Evolutionary conservation across 495 filamentous ascomycete genomes (phyloP).

Genomic region (Neurospora tetraspora): DNA sequence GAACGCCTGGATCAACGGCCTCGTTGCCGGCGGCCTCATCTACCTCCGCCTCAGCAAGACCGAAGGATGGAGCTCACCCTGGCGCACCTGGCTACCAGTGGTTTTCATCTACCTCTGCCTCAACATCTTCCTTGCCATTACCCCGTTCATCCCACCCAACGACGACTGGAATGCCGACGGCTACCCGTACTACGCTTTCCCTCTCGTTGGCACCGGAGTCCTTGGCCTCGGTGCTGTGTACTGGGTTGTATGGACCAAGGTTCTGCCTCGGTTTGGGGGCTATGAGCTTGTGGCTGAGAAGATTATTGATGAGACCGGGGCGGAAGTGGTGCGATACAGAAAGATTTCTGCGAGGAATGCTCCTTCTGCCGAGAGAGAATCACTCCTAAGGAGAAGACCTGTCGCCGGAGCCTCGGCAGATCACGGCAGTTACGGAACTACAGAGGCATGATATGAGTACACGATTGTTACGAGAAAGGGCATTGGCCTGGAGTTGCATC

Average conservation of each 20-base stretch:
- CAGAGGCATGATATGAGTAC: not conserved
- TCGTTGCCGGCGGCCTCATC: conserved; percentile 40
- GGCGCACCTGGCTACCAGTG: conserved; percentile 34
- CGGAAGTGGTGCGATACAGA: conserved; percentile 33
- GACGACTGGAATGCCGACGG: conserved; percentile 39
- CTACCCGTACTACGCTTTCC: conserved; percentile 43
- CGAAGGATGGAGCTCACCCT: conserved; percentile 36
- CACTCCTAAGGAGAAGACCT: not conserved
- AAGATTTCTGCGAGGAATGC: not conserved
- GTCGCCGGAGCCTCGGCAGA: not conserved
- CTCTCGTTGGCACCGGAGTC: conserved; percentile 39
- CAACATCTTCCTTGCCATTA: conserved; percentile 40
- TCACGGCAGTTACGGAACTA: not conserved
- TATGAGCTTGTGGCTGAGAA: conserved; percentile 35
- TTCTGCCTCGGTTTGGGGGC: conserved; percentile 35
- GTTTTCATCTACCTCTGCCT: conserved; percentile 34
- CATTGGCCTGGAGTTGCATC: not conserved
- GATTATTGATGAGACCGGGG: conserved; percentile 28
- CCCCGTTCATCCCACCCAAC: conserved; percentile 41
- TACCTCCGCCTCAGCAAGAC: conserved; percentile 32
- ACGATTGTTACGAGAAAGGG: not conserved
- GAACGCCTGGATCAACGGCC: conserved; percentile 41
- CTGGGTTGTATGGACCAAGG: conserved; percentile 39
- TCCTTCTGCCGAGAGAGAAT: not conserved
- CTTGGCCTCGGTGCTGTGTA: conserved; percentile 38